Base-by-base conservation (phyloP, 78 protist species). In the Dictyostelium purpureum region DNA sequence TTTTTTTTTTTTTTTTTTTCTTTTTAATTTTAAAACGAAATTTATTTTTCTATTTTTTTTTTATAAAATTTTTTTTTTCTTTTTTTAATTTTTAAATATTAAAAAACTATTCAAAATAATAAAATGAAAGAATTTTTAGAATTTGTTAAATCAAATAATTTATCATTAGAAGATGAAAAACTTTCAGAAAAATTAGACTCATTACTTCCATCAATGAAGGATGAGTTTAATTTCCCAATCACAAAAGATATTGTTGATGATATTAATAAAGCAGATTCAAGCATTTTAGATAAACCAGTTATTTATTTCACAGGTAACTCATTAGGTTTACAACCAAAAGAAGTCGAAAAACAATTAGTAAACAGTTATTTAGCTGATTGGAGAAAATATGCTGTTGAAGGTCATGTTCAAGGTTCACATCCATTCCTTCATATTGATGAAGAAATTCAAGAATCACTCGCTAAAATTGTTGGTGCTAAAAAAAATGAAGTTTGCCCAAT, bases 351-450 rank as follows among this genome's bases (percentile, higher is more conserved):
- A 33, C 49, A 87, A 38, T 42, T 98, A 21, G 9, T 10, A n/a
- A 24, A 92, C 7, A 88, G 79, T n/a, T 97, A 76, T 38, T 42
- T 87, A 37, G 14, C 2, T 24, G 89, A 65, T 35, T 79, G 96
- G 94, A 81, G 33, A 57, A 61, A 40, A 24, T 78, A 49, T 54
- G 93, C 77, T 42, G 88, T 94, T 21, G 93, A 76, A 49, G 88
- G 96, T 18, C 93, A 94, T 49, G 49, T 40, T 38, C 11, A 74
- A 0, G 94, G 90, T 14, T 42, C 38, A 4, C 80, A 96, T 6
- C 97, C 98, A 28, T 98, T 97, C 97, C 73, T 96, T 47, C 63
- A 69, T 16, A 92, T 90, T 35, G 98, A 94, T n/a, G 98, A 98
- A 33, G 42, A 54, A 2, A 38, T 83, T 37, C 45, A 43, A 56